A percentile compares a stretch with the other conserved stretches of the same genome.
Evolutionary conservation across 345 rosid genomes (phyloP).

Genomic region (Cardamine resedifolia): DNA sequence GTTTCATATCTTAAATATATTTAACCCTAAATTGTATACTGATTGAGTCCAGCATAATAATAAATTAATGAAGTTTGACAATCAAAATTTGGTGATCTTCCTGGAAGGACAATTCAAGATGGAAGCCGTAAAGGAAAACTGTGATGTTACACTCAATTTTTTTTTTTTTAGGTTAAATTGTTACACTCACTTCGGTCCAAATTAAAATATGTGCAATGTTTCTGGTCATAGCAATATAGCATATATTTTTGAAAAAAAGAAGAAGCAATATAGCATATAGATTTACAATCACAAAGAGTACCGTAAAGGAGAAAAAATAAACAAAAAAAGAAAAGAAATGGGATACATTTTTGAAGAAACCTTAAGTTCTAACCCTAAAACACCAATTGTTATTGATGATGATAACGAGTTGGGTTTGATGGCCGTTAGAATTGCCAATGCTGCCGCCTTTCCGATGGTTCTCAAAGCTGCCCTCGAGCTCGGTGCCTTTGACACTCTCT

Average conservation of each 20-base stretch:
- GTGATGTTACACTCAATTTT: too few relatives aligned
- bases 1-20: too few relatives aligned
- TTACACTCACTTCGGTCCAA: background rate
- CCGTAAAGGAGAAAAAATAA: background rate
- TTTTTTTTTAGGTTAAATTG: too few relatives aligned
- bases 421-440: constrained; percentile 42
- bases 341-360: constrained; percentile 22
- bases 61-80: background rate
- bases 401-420: constrained; percentile 44
- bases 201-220: too few relatives aligned
- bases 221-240: background rate
- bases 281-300: background rate
- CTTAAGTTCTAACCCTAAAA: constrained; percentile 13
- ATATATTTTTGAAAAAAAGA: too few relatives aligned
- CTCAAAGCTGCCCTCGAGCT: constrained; percentile 51
- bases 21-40: too few relatives aligned
- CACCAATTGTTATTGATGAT: background rate
- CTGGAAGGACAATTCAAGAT: background rate
- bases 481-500: constrained; percentile 46
- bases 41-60: background rate
- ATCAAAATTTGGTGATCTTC: background rate
- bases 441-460: constrained; percentile 44
- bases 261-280: too few relatives aligned
- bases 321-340: constrained; percentile 2
- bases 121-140: background rate